Evolutionary conservation across 306 rosid species (phyloP).

Genomic region (Biancaea sappan): DNA sequence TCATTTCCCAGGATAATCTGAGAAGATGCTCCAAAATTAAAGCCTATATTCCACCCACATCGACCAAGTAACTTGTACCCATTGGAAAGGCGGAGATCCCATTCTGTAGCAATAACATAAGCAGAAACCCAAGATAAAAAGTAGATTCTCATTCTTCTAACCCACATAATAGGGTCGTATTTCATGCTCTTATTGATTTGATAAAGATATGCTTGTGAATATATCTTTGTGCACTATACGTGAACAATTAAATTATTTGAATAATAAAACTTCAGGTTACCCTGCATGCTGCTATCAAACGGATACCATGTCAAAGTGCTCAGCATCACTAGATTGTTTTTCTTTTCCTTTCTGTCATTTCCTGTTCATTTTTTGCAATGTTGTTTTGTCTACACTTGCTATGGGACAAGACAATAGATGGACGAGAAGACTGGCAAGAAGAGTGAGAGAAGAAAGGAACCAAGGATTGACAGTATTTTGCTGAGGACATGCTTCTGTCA

Average conservation of each 20-base stretch:
- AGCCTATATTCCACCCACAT: slow-evolving; percentile 31
- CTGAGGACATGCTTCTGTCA: not conserved
- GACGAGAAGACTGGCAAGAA: not conserved
- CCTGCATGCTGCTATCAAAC: slow-evolving; percentile 4
- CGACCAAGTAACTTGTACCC: slow-evolving; percentile 26
- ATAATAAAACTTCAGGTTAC: not conserved
- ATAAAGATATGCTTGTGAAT: not conserved
- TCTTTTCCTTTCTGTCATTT: not conserved
- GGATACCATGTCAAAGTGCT: not conserved
- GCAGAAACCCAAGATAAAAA: slow-evolving; percentile 9
- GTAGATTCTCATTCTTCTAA: slow-evolving; percentile 5
- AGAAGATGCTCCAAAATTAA: slow-evolving; percentile 34
- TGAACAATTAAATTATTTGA: not conserved
- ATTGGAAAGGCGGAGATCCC: slow-evolving; percentile 20
- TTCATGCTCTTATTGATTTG: slow-evolving; percentile 14
- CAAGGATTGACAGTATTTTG: no score
- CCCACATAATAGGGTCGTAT: not conserved
- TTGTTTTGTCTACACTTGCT: not conserved
- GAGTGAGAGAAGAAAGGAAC: not conserved
- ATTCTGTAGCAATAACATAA: not conserved
- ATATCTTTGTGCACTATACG: not conserved
- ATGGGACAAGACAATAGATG: not conserved
- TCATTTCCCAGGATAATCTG: not conserved
- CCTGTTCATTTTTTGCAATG: not conserved
- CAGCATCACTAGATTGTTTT: not conserved